Base-by-base conservation (phyloP, 768 basidiomycete genomes). In the Xerocomus brunneocitrinus region DNA sequence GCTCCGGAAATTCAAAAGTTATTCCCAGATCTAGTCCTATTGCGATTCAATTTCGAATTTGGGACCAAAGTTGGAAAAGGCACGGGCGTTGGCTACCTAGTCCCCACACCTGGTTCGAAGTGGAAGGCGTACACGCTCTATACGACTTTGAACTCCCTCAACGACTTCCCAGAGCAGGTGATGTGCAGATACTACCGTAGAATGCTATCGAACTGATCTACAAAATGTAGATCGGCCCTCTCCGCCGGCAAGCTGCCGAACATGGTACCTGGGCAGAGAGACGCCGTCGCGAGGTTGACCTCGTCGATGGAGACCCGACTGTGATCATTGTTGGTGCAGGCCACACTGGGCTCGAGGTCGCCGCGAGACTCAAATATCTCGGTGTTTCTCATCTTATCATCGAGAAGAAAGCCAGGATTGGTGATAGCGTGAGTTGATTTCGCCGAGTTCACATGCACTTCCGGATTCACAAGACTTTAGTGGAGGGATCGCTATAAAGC, bases 311-410 rank as follows among this genome's bases (percentile, higher is more conserved):
- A 6, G 74, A 77, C 35, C 84, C 85, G 0, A 75, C 74, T 2
- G 87, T 86, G 8, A 64, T 89, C 30, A 71, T 89, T 25, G 69
- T 87, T 22, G 83, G 85, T 12, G 85, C 76, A 0, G 85, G 85
- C 0, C 87, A 89, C 51, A 79, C 77, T 55, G 89, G 87, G 1
- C 68, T 92, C 32, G 79, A 76, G 36, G 62, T 81, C 3, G 85
- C 87, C 0, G 84, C 85, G 2, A 74, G 85, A 19, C 70, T 91
- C 51, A 83, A 83, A 59, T 74, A 72, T 39, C 70, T 88, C 22
- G 81, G 78, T n/a, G 67, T 90, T 13, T 60, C 72, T 1, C 70
- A 76, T 1, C 69, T 91, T 10, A 66, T 85, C 14, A 69, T 87
- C 12, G 86, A 87, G 58, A 73, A 71, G 59, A 76, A 80, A 49